phyloP scores from a whole-genome alignment of 2,329 filamentous ascomycete genomes.

The Monascus ruber region DNA sequence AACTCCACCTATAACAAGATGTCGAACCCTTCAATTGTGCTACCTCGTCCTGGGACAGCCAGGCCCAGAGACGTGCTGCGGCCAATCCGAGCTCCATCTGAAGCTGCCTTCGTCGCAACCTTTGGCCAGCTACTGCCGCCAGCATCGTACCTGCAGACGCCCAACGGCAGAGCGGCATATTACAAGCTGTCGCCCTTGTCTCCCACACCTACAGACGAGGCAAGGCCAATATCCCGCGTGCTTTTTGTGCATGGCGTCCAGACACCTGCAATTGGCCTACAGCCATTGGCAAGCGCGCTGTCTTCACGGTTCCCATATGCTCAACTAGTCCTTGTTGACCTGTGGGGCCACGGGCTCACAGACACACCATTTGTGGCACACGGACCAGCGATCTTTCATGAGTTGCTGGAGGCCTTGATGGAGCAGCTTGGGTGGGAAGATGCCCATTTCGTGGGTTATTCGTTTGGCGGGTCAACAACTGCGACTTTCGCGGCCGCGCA shows the following conservation, averaged over 20 bases:
- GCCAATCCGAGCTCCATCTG: conserved; percentile 12
- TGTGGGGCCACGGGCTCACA: conserved; percentile 45
- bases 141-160: conserved; percentile 12
- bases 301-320: conserved; percentile 23
- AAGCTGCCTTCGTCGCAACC: conserved; percentile 10
- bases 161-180: conserved; percentile 9
- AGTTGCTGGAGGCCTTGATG: conserved; percentile 30
- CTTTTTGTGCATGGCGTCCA: conserved; percentile 42
- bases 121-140: conserved; percentile 12
- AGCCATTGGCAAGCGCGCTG: conserved; percentile 31
- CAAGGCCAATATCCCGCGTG: conserved; percentile 14
- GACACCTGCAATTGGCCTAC: conserved; percentile 39
- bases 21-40: conserved; percentile 2
- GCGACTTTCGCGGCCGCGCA: conserved; percentile 27
- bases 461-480: conserved; percentile 36
- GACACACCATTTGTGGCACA: conserved; percentile 38
- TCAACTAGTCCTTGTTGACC: conserved; percentile 36
- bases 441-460: conserved; percentile 40
- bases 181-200: conserved; percentile 7
- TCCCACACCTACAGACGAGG: not conserved
- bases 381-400: conserved; percentile 32
- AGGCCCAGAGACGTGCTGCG: not conserved
- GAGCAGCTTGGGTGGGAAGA: conserved; percentile 30
- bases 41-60: conserved; percentile 10
- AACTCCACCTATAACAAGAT: too few relatives aligned